Base-by-base conservation (phyloP, 345 rosid genomes). In the Dimocarpus longan region DNA sequence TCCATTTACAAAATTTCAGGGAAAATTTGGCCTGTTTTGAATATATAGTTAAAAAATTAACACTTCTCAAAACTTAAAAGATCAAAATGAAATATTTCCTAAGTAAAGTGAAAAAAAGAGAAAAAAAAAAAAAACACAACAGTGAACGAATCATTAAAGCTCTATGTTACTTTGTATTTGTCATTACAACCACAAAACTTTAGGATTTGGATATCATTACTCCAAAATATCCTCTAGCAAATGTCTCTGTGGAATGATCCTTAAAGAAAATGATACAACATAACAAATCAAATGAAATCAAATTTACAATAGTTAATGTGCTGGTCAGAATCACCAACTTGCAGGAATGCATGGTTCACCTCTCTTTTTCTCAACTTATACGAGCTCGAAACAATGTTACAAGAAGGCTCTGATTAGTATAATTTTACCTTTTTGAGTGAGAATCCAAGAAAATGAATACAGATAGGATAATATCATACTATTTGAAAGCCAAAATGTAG, bases 221-320 rank as follows among this genome's bases (percentile, higher is more conserved):
- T 46, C 42, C 42, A 4, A 10, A 59, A 39, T 11, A 32, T 32
- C 75, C 21, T 60, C 6, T 19, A 13, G 12, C 56, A 22, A 10
- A 74, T 22, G 59, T 74, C 57, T 62, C 43, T 44, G 16, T 74
- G 9, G 44, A 63, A 48, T 9, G 60, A 44, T 59, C 37, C 60
- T 15, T 74, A 44, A 46, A 44, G 77, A 74, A 74, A 74, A 63
- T 28, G 62, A 64, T 15, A 64, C 39, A 75, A 75, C 40, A 46
- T 4, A 64, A n/a, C 77, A 0, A 22, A 63, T 28, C 43, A 64
- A 46, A 43, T 63, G 69, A 26, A 26, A 26, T 26, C 28, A 26
- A 26, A 26, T 26, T 26, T 26, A 26, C 1, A 26, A 26, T 26
- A 26, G 28, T 26, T 26, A 26, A 26, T 26, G 28, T 26, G 28